Percentiles rank a stretch among this genome's conserved stretches.
phyloP scores from a whole-genome alignment of 1,284 basidiomycete species.

The Apiotrichum laibachii region DNA sequence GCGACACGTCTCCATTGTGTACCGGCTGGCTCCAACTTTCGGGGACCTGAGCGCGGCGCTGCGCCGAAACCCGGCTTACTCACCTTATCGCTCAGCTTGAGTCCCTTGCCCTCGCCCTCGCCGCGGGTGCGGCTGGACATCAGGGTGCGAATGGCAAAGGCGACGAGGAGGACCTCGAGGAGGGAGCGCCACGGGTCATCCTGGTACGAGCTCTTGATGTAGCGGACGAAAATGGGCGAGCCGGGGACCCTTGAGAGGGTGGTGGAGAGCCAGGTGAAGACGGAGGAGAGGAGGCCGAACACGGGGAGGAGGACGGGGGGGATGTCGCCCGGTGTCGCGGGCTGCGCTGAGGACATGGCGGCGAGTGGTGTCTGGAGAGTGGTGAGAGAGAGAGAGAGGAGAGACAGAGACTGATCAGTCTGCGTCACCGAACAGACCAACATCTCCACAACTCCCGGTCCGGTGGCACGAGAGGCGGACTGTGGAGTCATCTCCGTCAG shows the following conservation, averaged over 20 bases:
- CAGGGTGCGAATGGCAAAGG: conserved; percentile 85
- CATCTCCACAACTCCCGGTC: too few relatives aligned
- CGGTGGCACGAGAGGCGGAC: too few relatives aligned
- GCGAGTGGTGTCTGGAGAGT: too few relatives aligned
- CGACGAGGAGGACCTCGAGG: conserved; percentile 82
- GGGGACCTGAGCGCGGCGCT: not conserved
- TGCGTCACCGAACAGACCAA: too few relatives aligned
- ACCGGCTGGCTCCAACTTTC: too few relatives aligned
- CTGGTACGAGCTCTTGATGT: conserved; percentile 76
- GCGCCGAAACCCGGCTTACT: conserved; percentile 17
- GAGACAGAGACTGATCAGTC: too few relatives aligned
- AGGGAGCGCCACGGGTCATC: conserved; percentile 89
- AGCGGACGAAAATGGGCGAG: conserved; percentile 82
- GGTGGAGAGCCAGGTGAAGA: conserved; percentile 27
- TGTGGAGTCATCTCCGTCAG: too few relatives aligned
- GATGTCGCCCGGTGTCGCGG: conserved; percentile 29
- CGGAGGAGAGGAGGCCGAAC: conserved; percentile 34
- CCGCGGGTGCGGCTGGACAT: conserved; percentile 84
- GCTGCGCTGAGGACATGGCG: not conserved
- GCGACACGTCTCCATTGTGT: not conserved
- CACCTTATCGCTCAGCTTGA: conserved; percentile 86
- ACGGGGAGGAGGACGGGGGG: conserved; percentile 43
- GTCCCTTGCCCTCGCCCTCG: conserved; percentile 65
- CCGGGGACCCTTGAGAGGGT: conserved; percentile 65
- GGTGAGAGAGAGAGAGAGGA: too few relatives aligned